Base-by-base conservation (phyloP, 83 land plant genomes). In the Thuja plicata region DNA sequence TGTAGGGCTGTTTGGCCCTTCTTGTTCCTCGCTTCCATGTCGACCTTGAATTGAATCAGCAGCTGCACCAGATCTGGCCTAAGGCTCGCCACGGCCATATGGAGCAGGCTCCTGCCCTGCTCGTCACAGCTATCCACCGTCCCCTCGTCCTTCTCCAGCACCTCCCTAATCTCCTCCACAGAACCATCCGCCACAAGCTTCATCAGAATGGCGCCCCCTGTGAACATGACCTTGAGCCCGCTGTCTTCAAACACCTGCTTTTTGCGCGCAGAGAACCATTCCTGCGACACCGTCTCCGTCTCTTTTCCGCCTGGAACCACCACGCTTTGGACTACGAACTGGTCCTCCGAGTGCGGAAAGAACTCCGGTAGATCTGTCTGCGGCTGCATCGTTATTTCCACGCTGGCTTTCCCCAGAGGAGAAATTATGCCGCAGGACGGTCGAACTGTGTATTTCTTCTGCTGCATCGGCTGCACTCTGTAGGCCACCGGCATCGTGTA, bases 401-500 rank as follows among this genome's bases (percentile, higher is more conserved):
- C 87, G 1, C 90, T 92, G 5, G 91, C 32, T 16, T 89, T 77
- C 2, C 89, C 91, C 19, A 93, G 88, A 1, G 94, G 96, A 0
- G 89, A 21, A 57, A 93, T 93, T 19, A 94, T 92, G n/a, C 93
- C 96, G 37, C 88, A 86, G 0, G 92, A 88, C 0, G 94, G 96
- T 16, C 78, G 85, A 38, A 94, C 87, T 27, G 89, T 76, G 88
- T 93, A 94, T 16, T 89, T 90, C 50, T 87, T 19, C 81, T 83
- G 88, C 88, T 87, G 76, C 62, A 87, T 9, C 1, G 94, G 92
- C 32, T 90, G 89, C 2, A 94, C 88, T 43, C 90, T 66, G 90
- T 91, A 94, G 1, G 96, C 96, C 46, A 94, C 96, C 46, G 93
- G 93, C 96, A 94, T 94, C 50, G 94, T 94, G 90, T 92, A 90